These are phyloP conservation scores for Alternaria incomplexa DNA, from an alignment of 2,329 filamentous ascomycete species.

Conservation along the genomic window DNA sequence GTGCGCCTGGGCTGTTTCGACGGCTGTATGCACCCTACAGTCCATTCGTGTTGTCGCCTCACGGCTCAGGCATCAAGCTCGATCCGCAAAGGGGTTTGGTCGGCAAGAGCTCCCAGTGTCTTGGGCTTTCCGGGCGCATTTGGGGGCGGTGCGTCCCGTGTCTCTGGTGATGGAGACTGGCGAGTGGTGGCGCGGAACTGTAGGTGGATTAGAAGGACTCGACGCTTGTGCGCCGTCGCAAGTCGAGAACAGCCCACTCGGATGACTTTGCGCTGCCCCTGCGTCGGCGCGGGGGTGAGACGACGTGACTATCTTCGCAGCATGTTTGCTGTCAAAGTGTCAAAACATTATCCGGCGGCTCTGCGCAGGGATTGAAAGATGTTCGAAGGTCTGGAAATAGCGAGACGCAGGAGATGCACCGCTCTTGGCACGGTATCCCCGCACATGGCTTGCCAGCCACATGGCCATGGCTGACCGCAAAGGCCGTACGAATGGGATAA, in stretches of 20 bases:
- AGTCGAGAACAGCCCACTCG: conserved; percentile 17
- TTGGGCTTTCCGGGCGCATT: conserved; percentile 17
- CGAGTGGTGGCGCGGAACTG: conserved; percentile 28
- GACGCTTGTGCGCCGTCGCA: conserved; percentile 17
- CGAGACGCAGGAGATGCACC: neutral
- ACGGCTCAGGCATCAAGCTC: conserved; percentile 4
- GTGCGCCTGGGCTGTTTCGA: conserved; percentile 28
- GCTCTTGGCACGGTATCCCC: conserved; percentile 14
- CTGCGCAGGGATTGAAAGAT: conserved; percentile 21
- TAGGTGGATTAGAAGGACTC: conserved; percentile 20
- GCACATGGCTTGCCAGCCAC: conserved; percentile 23
- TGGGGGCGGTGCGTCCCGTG: conserved; percentile 40
- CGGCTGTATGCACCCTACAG: conserved; percentile 9
- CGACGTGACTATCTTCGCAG: conserved; percentile 5
- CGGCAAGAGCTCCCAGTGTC: conserved; percentile 5
- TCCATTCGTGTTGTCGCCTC: conserved; percentile 8
- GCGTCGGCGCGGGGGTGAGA: conserved; percentile 25
- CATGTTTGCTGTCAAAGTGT: conserved; percentile 6
- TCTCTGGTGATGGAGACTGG: conserved; percentile 20
- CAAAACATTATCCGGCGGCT: conserved; percentile 30
- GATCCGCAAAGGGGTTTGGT: conserved; percentile 10
- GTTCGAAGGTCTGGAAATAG: conserved; percentile 10
- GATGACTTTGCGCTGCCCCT: conserved; percentile 24
- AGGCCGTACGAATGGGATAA: conserved; percentile 30
- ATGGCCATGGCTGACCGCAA: conserved; percentile 25